Conservation (phyloP, 2,329 filamentous ascomycete genomes). For the Cladosporium colombiae region DNA sequence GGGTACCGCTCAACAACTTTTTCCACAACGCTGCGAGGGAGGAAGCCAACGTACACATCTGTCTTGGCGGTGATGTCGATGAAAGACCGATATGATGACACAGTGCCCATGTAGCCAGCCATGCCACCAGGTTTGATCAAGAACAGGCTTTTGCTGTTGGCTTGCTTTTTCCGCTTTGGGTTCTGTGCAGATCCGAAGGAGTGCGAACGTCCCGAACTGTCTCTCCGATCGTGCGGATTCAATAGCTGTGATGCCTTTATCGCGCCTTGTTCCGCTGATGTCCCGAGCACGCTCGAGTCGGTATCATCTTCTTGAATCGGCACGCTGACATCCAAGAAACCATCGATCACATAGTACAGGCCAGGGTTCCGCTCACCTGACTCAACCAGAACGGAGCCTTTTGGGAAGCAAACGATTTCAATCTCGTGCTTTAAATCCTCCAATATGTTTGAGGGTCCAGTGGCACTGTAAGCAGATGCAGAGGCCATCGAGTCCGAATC, state of each 20-base stretch:
- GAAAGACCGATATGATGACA: slow-evolving; percentile 93
- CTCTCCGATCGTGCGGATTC: slow-evolving; percentile 5
- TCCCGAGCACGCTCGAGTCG: slow-evolving; percentile 47
- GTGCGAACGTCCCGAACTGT: slow-evolving; percentile 12
- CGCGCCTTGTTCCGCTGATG: slow-evolving; percentile 37
- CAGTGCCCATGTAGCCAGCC: slow-evolving; percentile 89
- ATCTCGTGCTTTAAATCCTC: slow-evolving; percentile 88
- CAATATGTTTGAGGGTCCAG: slow-evolving; percentile 64
- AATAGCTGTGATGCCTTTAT: slow-evolving; percentile 39
- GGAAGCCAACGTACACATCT: slow-evolving; percentile 94
- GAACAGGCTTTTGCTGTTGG: slow-evolving; percentile 71
- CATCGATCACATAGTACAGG: slow-evolving; percentile 95
- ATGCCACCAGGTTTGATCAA: slow-evolving; percentile 92
- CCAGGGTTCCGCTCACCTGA: slow-evolving; percentile 97
- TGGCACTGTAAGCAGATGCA: slow-evolving; percentile 50
- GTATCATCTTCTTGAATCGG: slow-evolving; percentile 66
- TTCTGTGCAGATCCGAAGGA: slow-evolving; percentile 21
- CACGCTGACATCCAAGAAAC: slow-evolving; percentile 93
- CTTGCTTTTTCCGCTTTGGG: slow-evolving; percentile 46
- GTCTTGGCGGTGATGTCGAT: slow-evolving; percentile 97
- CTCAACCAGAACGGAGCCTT: slow-evolving; percentile 90
- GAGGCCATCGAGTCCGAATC: slow-evolving; percentile 81
- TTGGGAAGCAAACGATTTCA: slow-evolving; percentile 96
- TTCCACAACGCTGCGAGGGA: slow-evolving; percentile 82
- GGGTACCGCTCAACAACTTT: slow-evolving; percentile 91